Percentiles rank a stretch among this genome's conserved stretches.
Evolutionary conservation across 2,329 filamentous ascomycete genomes (phyloP).

Genomic region (Tolypocladium inflatum): DNA sequence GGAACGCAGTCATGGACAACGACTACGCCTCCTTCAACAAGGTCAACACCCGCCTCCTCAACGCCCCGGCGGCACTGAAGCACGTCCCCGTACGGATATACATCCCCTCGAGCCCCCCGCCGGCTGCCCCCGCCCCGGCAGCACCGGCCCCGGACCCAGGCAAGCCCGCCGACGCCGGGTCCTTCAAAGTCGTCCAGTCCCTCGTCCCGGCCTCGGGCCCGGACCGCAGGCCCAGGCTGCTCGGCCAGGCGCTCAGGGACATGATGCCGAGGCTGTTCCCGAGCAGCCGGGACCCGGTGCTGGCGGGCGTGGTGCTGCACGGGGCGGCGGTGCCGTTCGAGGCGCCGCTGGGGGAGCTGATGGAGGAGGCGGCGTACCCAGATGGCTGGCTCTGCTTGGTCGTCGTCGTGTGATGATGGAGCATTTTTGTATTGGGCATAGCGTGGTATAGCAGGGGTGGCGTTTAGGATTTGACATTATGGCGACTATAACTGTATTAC

Average conservation of each 20-base stretch:
- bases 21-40: slow-evolving; percentile 63
- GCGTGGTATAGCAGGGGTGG: neutral
- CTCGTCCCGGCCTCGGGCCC: slow-evolving; percentile 46
- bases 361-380: slow-evolving; percentile 73
- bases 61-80: slow-evolving; percentile 62
- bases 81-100: slow-evolving; percentile 87
- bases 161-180: slow-evolving; percentile 27
- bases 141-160: neutral
- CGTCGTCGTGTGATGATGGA: slow-evolving; percentile 54
- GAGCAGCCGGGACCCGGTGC: slow-evolving; percentile 70
- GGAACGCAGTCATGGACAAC: slow-evolving; percentile 71
- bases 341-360: slow-evolving; percentile 73
- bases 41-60: slow-evolving; percentile 69
- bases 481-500: no score
- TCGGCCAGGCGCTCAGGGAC: slow-evolving; percentile 68
- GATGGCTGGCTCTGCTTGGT: slow-evolving; percentile 88
- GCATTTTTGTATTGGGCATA: neutral
- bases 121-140: neutral
- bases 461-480: neutral
- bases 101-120: slow-evolving; percentile 56
- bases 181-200: slow-evolving; percentile 67
- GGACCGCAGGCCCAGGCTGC: slow-evolving; percentile 32
- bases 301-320: slow-evolving; percentile 79
- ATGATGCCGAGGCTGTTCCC: slow-evolving; percentile 79
- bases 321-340: slow-evolving; percentile 73